phyloP scores from a whole-genome alignment of 495 filamentous ascomycete genomes.

The Neurospora discreta region DNA sequence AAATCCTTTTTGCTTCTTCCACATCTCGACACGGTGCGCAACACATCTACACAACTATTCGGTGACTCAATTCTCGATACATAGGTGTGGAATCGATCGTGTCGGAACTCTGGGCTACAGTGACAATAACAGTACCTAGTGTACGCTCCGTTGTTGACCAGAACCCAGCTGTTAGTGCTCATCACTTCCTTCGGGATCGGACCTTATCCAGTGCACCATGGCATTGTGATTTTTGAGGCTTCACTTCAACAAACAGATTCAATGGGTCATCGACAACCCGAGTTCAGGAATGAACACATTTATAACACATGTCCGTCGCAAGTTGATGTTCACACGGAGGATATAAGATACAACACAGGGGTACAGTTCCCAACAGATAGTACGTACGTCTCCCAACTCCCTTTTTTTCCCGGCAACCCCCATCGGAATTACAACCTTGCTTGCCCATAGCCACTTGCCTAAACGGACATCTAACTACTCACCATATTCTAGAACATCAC shows the following conservation, averaged over 20 bases:
- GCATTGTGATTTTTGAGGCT: no score
- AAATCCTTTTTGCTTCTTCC: neutral
- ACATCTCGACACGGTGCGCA: neutral
- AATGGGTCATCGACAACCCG: neutral
- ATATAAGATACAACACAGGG: neutral
- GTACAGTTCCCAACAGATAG: neutral
- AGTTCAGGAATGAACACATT: neutral
- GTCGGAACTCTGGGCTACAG: neutral
- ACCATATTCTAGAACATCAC: neutral
- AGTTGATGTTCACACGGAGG: neutral
- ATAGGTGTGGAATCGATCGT: no score
- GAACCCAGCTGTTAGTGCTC: neutral
- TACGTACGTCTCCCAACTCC: no score
- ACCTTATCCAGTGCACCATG: no score
- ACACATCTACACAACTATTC: neutral
- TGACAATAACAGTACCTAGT: neutral
- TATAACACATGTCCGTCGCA: neutral
- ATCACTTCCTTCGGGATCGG: no score
- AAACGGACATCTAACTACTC: neutral
- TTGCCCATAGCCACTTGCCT: neutral
- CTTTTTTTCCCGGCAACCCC: neutral
- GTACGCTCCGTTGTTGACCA: neutral
- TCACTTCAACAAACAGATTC: neutral
- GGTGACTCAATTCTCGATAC: neutral
- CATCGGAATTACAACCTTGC: neutral